Percentiles rank a stretch among this genome's conserved stretches.
Evolutionary conservation across 2,329 filamentous ascomycete genomes (phyloP).

Genomic region (Thermoascus crustaceus): DNA sequence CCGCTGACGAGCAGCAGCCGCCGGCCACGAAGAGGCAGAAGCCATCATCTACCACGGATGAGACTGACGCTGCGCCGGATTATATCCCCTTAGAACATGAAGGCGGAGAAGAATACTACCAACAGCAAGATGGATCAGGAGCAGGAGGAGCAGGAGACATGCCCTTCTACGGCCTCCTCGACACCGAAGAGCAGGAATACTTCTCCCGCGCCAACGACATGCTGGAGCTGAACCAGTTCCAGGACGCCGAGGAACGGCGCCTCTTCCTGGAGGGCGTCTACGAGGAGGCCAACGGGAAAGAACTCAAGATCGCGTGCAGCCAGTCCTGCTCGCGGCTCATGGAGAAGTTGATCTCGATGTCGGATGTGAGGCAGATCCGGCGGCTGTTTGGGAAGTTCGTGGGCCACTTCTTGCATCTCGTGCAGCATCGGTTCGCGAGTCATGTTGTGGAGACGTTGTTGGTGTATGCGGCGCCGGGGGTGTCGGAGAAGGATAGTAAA

Average conservation of each 20-base stretch:
- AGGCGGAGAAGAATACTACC: slow-evolving; percentile 16
- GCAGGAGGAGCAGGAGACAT: slow-evolving; percentile 43
- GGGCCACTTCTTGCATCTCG: slow-evolving; percentile 77
- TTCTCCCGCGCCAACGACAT: slow-evolving; percentile 84
- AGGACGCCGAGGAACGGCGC: slow-evolving; percentile 61
- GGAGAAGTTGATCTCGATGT: slow-evolving; percentile 81
- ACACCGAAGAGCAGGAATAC: slow-evolving; percentile 90
- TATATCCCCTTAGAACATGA: slow-evolving; percentile 31
- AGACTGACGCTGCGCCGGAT: too few species aligned
- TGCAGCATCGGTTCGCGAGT: slow-evolving; percentile 92
- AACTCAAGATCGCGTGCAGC: slow-evolving; percentile 90
- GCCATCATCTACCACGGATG: slow-evolving; percentile 17
- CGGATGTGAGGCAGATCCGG: slow-evolving; percentile 73
- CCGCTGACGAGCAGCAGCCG: slow-evolving; percentile 22
- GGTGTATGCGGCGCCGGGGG: slow-evolving; percentile 67
- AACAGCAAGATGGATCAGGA: slow-evolving; percentile 6
- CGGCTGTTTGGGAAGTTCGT: slow-evolving; percentile 75
- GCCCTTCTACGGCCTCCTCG: slow-evolving; percentile 87
- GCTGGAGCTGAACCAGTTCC: slow-evolving; percentile 83
- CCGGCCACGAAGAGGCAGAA: slow-evolving; percentile 33
- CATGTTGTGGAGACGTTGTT: slow-evolving; percentile 97
- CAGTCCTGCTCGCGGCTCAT: slow-evolving; percentile 90
- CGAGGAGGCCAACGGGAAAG: slow-evolving; percentile 79
- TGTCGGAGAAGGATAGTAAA: slow-evolving; percentile 61
- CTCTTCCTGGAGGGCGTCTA: slow-evolving; percentile 75